A percentile compares a stretch with the other conserved stretches of the same genome.
phyloP scores from a whole-genome alignment of 441 rosid genomes.

The Iberis amara region DNA sequence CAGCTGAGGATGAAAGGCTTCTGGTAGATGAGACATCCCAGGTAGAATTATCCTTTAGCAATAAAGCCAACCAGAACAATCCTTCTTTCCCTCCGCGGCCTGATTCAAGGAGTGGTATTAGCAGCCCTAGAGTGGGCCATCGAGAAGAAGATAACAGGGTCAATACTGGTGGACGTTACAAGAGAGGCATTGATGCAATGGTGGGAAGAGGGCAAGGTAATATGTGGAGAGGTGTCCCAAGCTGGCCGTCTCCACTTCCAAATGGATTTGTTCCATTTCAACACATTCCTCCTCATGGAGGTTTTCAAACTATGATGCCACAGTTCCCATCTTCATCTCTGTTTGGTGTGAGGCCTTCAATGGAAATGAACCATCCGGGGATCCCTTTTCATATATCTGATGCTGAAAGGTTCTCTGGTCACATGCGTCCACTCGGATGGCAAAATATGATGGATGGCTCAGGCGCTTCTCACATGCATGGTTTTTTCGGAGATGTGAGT shows the following conservation, averaged over 20 bases:
- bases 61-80: constrained; percentile 50
- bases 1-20: constrained; percentile 62
- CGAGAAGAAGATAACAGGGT: constrained; percentile 62
- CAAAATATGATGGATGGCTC: constrained; percentile 84
- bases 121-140: constrained; percentile 63
- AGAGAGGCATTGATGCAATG: constrained; percentile 36
- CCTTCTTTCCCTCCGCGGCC: constrained; percentile 55
- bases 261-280: constrained; percentile 89
- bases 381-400: constrained; percentile 56
- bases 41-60: constrained; percentile 49
- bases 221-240: constrained; percentile 87
- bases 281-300: constrained; percentile 83
- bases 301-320: constrained; percentile 70
- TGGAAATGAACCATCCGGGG: constrained; percentile 78
- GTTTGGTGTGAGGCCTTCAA: constrained; percentile 76
- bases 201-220: constrained; percentile 46
- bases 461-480: constrained; percentile 67
- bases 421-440: constrained; percentile 35
- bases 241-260: constrained; percentile 75
- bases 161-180: constrained; percentile 48
- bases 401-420: not conserved
- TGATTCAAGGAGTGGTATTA: constrained; percentile 58
- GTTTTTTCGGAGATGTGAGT: constrained; percentile 69
- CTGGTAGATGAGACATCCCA: constrained; percentile 54
- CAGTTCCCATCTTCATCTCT: constrained; percentile 73